These are phyloP conservation scores for Acrocalymma vagum DNA, from an alignment of 2,329 filamentous ascomycete species.

Conservation along the genomic window DNA sequence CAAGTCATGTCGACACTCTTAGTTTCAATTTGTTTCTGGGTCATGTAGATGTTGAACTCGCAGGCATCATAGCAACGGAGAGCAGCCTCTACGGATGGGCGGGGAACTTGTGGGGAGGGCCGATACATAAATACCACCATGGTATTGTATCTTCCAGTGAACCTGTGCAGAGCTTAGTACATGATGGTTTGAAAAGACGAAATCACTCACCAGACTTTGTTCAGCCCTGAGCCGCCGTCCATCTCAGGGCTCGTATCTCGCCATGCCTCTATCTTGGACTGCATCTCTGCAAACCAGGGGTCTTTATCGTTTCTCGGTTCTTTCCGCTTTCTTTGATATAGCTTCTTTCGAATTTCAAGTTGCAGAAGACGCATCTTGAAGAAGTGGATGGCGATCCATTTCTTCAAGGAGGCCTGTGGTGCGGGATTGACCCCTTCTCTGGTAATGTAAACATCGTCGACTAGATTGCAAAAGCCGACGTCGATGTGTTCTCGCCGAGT, in stretches of 20 bases:
- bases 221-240: conserved; percentile 73
- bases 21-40: conserved; percentile 79
- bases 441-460: conserved; percentile 85
- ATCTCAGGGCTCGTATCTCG: conserved; percentile 77
- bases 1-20: conserved; percentile 86
- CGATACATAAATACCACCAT: conserved; percentile 89
- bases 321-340: conserved; percentile 84
- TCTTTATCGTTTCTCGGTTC: conserved; percentile 82
- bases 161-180: conserved; percentile 53
- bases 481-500: conserved; percentile 84
- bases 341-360: conserved; percentile 82
- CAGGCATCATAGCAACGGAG: conserved; percentile 84
- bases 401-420: conserved; percentile 79
- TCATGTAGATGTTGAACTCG: conserved; percentile 81
- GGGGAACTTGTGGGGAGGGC: conserved; percentile 90
- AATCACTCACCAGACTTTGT: conserved; percentile 76
- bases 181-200: background rate
- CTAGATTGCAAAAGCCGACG: conserved; percentile 82
- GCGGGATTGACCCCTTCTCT: conserved; percentile 74
- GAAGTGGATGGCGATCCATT: conserved; percentile 90
- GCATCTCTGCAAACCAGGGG: conserved; percentile 86
- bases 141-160: conserved; percentile 77
- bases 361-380: conserved; percentile 90
- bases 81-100: conserved; percentile 82
- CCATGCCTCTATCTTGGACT: conserved; percentile 82